These are phyloP conservation scores for Pichia sp. DNA, from an alignment of 1,139 yeast species.

Conservation along the genomic window DNA sequence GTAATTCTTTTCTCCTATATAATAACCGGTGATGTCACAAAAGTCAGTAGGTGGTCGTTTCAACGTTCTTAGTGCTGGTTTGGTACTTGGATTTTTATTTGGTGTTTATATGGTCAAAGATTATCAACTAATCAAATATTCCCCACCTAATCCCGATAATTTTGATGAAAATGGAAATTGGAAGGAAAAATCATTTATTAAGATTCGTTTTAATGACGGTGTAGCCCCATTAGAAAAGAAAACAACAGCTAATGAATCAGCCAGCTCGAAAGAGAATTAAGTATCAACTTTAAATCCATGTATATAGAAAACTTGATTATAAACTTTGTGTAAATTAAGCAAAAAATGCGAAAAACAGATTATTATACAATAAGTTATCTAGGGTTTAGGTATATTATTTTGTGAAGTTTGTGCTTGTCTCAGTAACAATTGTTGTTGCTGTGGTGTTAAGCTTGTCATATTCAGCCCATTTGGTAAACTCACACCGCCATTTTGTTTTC, in stretches of 20 bases:
- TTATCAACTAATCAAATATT: slow-evolving; percentile 28
- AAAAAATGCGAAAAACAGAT: not conserved
- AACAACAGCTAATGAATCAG: slow-evolving; percentile 15
- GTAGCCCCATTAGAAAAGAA: slow-evolving; percentile 28
- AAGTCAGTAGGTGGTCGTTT: slow-evolving; percentile 26
- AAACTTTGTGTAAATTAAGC: not conserved
- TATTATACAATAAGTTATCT: not conserved
- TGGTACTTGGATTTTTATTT: slow-evolving; percentile 22
- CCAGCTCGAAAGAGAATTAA: not conserved
- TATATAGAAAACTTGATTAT: not conserved
- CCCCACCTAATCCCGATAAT: slow-evolving; percentile 30
- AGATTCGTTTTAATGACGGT: slow-evolving; percentile 22
- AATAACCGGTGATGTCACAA: slow-evolving; percentile 9
- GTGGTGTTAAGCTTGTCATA: slow-evolving; percentile 15
- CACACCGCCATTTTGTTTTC: not conserved
- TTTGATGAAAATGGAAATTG: slow-evolving; percentile 30
- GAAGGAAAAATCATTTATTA: slow-evolving; percentile 27
- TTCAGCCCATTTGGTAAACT: slow-evolving; percentile 1
- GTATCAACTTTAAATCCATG: not conserved
- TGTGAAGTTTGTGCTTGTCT: slow-evolving; percentile 10
- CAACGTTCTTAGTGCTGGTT: slow-evolving; percentile 23
- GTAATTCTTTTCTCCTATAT: not conserved
- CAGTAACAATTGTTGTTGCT: slow-evolving; percentile 17
- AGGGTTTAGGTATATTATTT: not conserved
- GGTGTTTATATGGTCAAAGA: slow-evolving; percentile 28